Evolutionary conservation across 345 rosid genomes (phyloP).

Genomic region (Salix viminalis): DNA sequence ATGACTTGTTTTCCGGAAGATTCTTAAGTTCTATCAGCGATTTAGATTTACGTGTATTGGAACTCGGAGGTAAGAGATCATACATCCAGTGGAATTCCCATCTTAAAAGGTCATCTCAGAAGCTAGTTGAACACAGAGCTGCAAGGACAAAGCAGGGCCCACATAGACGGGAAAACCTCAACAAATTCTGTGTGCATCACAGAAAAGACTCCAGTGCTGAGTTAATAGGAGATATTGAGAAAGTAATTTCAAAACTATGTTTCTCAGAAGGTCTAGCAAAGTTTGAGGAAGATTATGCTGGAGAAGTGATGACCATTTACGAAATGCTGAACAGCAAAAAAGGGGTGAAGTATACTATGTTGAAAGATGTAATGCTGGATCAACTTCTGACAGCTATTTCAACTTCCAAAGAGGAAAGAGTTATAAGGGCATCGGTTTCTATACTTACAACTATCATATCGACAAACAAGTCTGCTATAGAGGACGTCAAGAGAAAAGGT

Average conservation of each 20-base stretch:
- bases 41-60: conserved; percentile 40
- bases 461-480: conserved; percentile 46
- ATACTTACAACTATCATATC: conserved; percentile 60
- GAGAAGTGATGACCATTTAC: conserved; percentile 59
- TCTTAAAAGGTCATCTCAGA: neutral
- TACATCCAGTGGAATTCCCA: conserved; percentile 13
- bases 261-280: conserved; percentile 47
- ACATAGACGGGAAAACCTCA: conserved; percentile 11
- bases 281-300: conserved; percentile 48
- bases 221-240: conserved; percentile 49
- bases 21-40: conserved; percentile 31
- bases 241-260: conserved; percentile 46
- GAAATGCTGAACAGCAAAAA: conserved; percentile 53
- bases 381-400: conserved; percentile 68
- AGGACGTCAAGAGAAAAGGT: conserved; percentile 70
- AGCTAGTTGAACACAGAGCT: conserved; percentile 21
- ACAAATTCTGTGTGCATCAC: conserved; percentile 18
- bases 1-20: conserved; percentile 25
- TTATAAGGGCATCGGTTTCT: conserved; percentile 59
- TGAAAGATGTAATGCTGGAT: conserved; percentile 69
- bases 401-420: conserved; percentile 62
- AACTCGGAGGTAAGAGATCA: conserved; percentile 31
- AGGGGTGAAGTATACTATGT: conserved; percentile 57
- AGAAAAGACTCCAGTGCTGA: conserved; percentile 36
- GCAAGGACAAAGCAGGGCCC: conserved; percentile 28